phyloP scores from a whole-genome alignment of 1,139 yeast species.

The Ogataea hybrid region DNA sequence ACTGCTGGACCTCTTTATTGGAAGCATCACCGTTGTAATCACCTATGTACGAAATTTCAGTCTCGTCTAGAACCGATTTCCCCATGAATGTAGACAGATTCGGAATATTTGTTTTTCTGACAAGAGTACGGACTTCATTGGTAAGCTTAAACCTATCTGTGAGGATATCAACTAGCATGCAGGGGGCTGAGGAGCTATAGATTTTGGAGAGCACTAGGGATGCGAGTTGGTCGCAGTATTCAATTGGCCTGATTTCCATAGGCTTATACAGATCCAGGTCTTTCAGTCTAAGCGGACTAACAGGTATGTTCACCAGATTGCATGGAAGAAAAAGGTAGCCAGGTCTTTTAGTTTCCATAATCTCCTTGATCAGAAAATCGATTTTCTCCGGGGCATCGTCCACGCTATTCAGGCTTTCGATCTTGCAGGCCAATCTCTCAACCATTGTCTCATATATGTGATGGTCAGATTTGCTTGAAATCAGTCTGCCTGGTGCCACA shows the following conservation, averaged over 20 bases:
- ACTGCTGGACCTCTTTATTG: slow-evolving; percentile 38
- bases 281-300: slow-evolving; percentile 33
- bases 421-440: slow-evolving; percentile 54
- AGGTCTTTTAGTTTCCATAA: slow-evolving; percentile 63
- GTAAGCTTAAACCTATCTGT: slow-evolving; percentile 54
- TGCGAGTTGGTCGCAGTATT: slow-evolving; percentile 36
- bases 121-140: slow-evolving; percentile 42
- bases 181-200: slow-evolving; percentile 54
- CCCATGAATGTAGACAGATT: slow-evolving; percentile 49
- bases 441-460: slow-evolving; percentile 62
- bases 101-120: slow-evolving; percentile 43
- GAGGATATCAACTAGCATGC: slow-evolving; percentile 64
- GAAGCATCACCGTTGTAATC: slow-evolving; percentile 57
- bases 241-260: neutral
- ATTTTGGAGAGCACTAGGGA: slow-evolving; percentile 47
- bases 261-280: slow-evolving; percentile 9
- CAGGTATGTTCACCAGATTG: slow-evolving; percentile 55
- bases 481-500: slow-evolving; percentile 52
- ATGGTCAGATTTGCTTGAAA: slow-evolving; percentile 51
- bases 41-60: slow-evolving; percentile 57
- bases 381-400: slow-evolving; percentile 49
- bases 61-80: slow-evolving; percentile 62
- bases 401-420: slow-evolving; percentile 53
- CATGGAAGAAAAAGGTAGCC: slow-evolving; percentile 78
- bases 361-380: slow-evolving; percentile 60